A percentile compares a stretch with the other conserved stretches of the same genome.
Evolutionary conservation across 176 grass and related monocot genomes (phyloP).

Genomic region (Avena sativa): DNA sequence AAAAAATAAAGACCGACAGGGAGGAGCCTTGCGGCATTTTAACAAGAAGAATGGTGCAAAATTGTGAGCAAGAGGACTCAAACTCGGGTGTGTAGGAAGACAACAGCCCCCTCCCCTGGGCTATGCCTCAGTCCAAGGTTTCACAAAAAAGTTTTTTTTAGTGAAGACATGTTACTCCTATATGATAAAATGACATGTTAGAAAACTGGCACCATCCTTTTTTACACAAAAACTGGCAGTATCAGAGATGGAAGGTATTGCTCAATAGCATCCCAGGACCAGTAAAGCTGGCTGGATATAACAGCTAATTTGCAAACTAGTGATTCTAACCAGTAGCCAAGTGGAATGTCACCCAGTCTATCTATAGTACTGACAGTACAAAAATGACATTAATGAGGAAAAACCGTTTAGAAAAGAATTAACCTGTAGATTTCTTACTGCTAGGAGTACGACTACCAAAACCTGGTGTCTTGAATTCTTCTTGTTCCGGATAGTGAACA

Average conservation of each 20-base stretch:
- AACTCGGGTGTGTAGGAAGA: no score
- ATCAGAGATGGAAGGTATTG: slow-evolving; percentile 9
- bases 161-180: slow-evolving; percentile 1
- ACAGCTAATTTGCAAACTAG: not conserved
- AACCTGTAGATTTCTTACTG: slow-evolving; percentile 29
- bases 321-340: not conserved
- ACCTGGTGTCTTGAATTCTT: not conserved
- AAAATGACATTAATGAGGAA: not conserved
- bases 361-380: slow-evolving; percentile 1
- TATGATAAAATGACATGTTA: not conserved
- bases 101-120: no score
- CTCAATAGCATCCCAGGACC: not conserved
- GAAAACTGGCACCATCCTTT: not conserved
- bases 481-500: not conserved
- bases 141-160: not conserved
- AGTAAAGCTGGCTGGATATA: slow-evolving; percentile 7
- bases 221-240: not conserved
- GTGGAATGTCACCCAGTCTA: slow-evolving; percentile 14
- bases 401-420: not conserved
- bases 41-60: no score
- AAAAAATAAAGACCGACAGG: not conserved
- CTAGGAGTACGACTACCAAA: slow-evolving; percentile 1
- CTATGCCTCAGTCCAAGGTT: not conserved
- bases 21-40: no score
- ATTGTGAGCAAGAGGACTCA: no score